Base-by-base conservation (phyloP, 768 basidiomycete genomes). In the Rhizopogon vesiculosus region DNA sequence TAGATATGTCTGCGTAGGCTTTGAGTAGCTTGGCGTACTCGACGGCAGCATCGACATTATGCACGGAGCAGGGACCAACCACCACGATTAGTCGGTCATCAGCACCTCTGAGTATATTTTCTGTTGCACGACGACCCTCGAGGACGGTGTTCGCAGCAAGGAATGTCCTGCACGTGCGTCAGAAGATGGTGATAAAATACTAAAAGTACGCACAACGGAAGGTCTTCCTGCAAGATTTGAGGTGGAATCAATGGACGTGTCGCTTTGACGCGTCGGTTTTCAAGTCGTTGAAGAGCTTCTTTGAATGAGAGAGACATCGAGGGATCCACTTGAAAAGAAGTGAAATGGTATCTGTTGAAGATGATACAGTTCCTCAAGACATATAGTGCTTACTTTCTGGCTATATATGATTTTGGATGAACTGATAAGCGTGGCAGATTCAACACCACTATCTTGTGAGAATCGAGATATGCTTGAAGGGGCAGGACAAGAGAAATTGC, bases 61-160 rank as follows among this genome's bases (percentile, higher is more conserved):
- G 91, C 2, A 99, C 92, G 0, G 95, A 98, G 73, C 96, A 99
- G 4, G 96, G 96, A 2, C 92, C 91, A 55, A 97, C 89, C 18
- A 97, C 87, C 10, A 99, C 93, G 54, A 96, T 74, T 19, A 99
- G 78, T 45, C 96, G 86, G 69, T 98, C 95, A 72, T 99, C 96
- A 53, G 89, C 82, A 16, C 93, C 93, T 55, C 78, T 80, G 38
- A 98, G 75, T 46, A 97, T 83, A 16, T 81, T 83, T 69, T 97
- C 93, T 1, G 85, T 82, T 8, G 81, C 80, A 59, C 83, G 73
- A 54, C 94, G 86, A 10, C 93, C 94, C 61, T 94, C 85, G 2
- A 97, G 74, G 15, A 98, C 89, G 0, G 95, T 96, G 66, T 95
- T 86, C 1, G 93, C 94, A 19, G 89, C 82, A 64, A 78, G 75